A percentile compares a stretch with the other conserved stretches of the same genome.
Conservation (phyloP, 1,284 basidiomycete species). For the Austropuccinia psidii region DNA sequence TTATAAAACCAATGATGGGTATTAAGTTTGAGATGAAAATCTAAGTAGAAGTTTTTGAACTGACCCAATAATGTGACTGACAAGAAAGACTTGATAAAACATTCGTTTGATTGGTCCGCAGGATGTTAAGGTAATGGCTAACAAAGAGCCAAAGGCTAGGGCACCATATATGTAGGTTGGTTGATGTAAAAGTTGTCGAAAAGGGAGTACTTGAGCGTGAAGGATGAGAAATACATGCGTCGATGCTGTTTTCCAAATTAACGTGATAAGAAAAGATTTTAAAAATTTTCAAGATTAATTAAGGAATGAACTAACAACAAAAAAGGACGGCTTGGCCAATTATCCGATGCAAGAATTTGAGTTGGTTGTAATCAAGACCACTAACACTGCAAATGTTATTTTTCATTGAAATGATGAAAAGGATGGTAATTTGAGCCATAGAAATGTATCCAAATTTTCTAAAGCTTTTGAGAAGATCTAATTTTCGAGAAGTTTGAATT, state of each 20-base stretch:
- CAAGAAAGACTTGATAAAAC: conserved; percentile 27
- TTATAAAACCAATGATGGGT: background rate
- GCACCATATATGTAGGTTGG: conserved; percentile 4
- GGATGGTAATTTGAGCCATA: conserved; percentile 14
- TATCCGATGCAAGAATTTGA: conserved; percentile 32
- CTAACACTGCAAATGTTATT: conserved; percentile 24
- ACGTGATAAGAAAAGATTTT: background rate
- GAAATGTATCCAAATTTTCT: conserved; percentile 26
- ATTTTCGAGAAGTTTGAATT: background rate
- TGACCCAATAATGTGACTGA: conserved; percentile 19
- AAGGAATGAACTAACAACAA: background rate
- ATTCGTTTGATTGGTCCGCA: background rate
- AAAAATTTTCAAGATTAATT: background rate
- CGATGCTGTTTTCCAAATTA: background rate
- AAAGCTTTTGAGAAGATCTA: conserved; percentile 1
- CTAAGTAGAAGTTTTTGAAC: too few relatives aligned
- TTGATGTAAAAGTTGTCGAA: background rate
- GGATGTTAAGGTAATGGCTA: conserved; percentile 9
- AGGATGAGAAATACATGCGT: conserved; percentile 12
- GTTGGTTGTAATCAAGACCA: conserved; percentile 12
- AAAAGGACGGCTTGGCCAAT: conserved; percentile 17
- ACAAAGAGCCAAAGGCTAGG: conserved; percentile 3
- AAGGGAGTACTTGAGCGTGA: conserved; percentile 9
- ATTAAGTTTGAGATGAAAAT: background rate
- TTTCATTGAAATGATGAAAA: conserved; percentile 33